Conservation (phyloP, 2,329 filamentous ascomycete species). For the Colletotrichum chrysophilum region DNA sequence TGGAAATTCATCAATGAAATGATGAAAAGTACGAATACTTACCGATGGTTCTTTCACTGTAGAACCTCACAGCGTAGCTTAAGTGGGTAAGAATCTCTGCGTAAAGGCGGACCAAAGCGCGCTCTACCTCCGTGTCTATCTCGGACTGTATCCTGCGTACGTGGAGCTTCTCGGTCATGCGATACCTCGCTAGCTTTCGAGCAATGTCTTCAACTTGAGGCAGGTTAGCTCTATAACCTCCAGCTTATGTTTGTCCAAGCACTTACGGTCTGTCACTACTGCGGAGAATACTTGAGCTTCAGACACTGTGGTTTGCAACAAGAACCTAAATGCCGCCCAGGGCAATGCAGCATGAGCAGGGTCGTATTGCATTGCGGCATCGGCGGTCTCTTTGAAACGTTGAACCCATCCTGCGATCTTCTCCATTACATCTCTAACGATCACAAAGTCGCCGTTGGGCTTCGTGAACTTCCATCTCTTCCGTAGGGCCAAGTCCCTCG, state of each 20-base stretch:
- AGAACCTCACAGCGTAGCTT: neutral
- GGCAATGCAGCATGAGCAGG: constrained; percentile 31
- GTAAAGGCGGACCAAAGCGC: neutral
- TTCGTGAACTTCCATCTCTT: neutral
- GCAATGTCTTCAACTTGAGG: neutral
- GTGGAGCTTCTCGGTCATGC: neutral
- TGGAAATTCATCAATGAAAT: too few species aligned
- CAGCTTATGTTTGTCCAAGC: neutral
- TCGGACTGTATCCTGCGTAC: neutral
- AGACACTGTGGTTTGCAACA: constrained; percentile 22
- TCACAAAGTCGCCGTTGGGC: neutral
- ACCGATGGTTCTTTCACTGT: neutral
- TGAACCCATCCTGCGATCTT: constrained; percentile 28
- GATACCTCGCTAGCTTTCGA: neutral
- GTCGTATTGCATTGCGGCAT: constrained; percentile 29
- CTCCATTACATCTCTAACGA: neutral
- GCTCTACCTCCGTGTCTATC: neutral
- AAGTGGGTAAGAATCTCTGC: neutral
- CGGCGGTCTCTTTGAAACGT: constrained; percentile 31
- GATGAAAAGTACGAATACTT: neutral
- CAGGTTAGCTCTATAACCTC: neutral
- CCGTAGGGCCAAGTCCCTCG: neutral
- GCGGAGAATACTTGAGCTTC: neutral
- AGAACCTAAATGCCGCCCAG: constrained; percentile 32
- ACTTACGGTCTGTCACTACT: neutral